Percentiles rank a stretch among this genome's conserved stretches.
phyloP scores from a whole-genome alignment of 2,329 filamentous ascomycete species.

The Metarhizium sp. region DNA sequence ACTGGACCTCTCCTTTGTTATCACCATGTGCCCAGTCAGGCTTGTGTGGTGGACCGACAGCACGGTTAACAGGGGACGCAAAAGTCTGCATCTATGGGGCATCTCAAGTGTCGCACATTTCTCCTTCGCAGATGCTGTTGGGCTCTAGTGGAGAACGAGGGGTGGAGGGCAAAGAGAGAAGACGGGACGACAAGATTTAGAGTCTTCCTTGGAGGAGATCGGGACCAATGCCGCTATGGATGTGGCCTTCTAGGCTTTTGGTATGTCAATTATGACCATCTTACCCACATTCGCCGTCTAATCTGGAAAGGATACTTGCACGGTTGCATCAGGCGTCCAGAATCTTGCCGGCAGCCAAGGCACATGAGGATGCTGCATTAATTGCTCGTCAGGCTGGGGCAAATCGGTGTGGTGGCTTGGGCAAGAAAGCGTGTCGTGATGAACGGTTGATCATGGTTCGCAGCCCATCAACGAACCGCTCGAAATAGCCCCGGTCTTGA shows the following conservation, averaged over 20 bases:
- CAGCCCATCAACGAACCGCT: constrained; percentile 9
- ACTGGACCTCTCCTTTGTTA: neutral
- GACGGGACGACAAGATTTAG: neutral
- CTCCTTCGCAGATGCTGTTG: neutral
- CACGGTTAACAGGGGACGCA: neutral
- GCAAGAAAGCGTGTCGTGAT: constrained; percentile 3
- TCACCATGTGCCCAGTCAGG: neutral
- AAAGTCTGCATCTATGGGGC: neutral
- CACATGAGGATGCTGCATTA: neutral
- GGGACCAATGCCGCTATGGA: neutral
- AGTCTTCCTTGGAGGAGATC: neutral
- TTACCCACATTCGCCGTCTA: neutral
- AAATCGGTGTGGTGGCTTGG: constrained; percentile 7
- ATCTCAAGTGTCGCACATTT: neutral
- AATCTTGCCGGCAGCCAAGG: neutral
- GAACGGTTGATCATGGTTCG: constrained; percentile 12
- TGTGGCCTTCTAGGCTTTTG: neutral
- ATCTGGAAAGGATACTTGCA: neutral
- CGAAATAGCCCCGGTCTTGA: constrained; percentile 1
- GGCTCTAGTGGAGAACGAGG: neutral
- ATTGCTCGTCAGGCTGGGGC: neutral
- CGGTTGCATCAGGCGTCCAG: neutral
- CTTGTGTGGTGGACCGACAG: neutral
- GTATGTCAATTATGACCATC: neutral
- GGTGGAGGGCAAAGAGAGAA: too few relatives aligned